phyloP scores from a whole-genome alignment of 305 asterid genomes.

The Solanum hybrid region DNA sequence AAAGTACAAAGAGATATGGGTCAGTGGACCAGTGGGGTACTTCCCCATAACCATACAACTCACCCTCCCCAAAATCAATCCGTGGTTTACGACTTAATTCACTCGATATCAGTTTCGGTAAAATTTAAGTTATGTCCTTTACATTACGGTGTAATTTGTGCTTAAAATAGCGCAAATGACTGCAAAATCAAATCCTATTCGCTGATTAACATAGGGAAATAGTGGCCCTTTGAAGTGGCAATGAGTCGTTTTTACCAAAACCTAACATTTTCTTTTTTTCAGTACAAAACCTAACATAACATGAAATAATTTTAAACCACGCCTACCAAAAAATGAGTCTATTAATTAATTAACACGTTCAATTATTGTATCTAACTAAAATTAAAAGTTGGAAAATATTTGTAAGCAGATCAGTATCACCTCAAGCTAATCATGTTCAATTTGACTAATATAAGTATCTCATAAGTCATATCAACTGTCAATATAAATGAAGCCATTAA shows the following conservation, averaged over 20 bases:
- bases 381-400: neutral
- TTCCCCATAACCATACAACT: neutral
- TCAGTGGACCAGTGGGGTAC: neutral
- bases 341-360: neutral
- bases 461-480: neutral
- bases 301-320: neutral
- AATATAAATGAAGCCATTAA: neutral
- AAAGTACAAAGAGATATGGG: neutral
- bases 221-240: neutral
- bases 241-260: neutral
- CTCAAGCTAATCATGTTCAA: neutral
- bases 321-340: neutral
- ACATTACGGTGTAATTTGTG: neutral
- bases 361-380: neutral
- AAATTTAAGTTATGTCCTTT: neutral
- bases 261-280: neutral
- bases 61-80: neutral
- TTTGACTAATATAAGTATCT: neutral
- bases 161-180: neutral
- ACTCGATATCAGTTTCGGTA: neutral
- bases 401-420: neutral
- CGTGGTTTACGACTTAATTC: rapidly evolving
- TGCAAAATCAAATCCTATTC: neutral
- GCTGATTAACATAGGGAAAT: neutral
- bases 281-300: neutral